Base-by-base conservation (phyloP, 257 asterid genomes). In the Solanum sejunctum region DNA sequence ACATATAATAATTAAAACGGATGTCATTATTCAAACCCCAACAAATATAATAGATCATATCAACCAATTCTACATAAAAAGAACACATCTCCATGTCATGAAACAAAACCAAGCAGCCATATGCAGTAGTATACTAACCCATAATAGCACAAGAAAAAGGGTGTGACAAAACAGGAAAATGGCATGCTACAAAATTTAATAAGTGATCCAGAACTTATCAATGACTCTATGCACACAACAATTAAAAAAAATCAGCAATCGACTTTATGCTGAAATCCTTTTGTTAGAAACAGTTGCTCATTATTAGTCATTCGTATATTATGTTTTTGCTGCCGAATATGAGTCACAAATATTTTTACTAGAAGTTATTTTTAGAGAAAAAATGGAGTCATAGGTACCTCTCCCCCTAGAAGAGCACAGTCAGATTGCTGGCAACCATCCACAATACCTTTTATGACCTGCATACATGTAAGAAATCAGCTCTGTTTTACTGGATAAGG, bases 381-480 rank as follows among this genome's bases (percentile, higher is more conserved):
- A 47, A 12, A 21, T 73, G 45, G 69, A 51, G 20, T 28, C 26
- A 43, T 6, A 80, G 45, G 80, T 93, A 95, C 98, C 98, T 96
- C 98, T 89, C 99, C 99, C 57, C 98, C 99, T n/a, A 95, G 89
- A 85, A 96, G 98, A 86, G 91, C 86, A 49, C 98, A 95, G 71
- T 93, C 97, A 73, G 98, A 95, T 82, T 91, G 98, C 72, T 91
- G 93, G 91, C 98, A 96, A 85, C 98, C 99, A 89, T 91, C 91
- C 20, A 96, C 97, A 82, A 96, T 96, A 86, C 99, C 98, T 88
- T 91, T 96, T 84, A 96, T 93, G 85, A 96, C 98, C 99, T 96
- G 90, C 90, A 92, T 58, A 84, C 57, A 60, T 28, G 32, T 17
- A 83, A 75, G 63, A 84, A 17, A 63, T 47, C 63, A 51, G 52